phyloP scores from a whole-genome alignment of 169 alveolate species.

The Plasmodium relictum region DNA sequence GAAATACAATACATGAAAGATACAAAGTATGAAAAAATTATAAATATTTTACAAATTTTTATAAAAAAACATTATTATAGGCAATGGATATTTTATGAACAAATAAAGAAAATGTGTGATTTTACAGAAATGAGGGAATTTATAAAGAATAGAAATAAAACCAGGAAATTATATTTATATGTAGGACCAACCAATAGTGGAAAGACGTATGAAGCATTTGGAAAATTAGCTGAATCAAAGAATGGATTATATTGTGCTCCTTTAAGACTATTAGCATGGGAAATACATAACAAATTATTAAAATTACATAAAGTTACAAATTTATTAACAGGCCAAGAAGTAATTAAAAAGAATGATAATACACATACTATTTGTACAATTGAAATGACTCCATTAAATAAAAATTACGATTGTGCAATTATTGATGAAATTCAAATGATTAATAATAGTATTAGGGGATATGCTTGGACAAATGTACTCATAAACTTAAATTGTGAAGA shows the following conservation, averaged over 20 bases:
- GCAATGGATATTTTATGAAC: constrained; percentile 75
- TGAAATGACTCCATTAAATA: constrained; percentile 89
- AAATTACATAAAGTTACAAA: constrained; percentile 83
- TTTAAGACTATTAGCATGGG: constrained; percentile 94
- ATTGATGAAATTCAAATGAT: constrained; percentile 95
- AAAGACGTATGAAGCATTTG: constrained; percentile 92
- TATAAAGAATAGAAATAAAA: constrained; percentile 50
- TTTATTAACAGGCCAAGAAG: constrained; percentile 93
- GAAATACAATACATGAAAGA: too few species aligned
- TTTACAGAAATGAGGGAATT: constrained; percentile 35
- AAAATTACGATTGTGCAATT: constrained; percentile 90
- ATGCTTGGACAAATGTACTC: constrained; percentile 94
- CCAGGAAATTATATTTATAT: constrained; percentile 87
- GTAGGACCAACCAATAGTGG: constrained; percentile 97
- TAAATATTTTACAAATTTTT: constrained; percentile 31
- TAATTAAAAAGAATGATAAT: constrained; percentile 18
- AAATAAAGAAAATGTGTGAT: constrained; percentile 40
- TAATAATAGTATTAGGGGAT: constrained; percentile 91
- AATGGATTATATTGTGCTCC: constrained; percentile 94
- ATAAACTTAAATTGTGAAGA: constrained; percentile 87
- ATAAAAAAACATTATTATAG: constrained; percentile 51
- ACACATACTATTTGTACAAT: constrained; percentile 93
- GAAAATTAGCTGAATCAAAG: constrained; percentile 84
- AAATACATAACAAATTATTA: constrained; percentile 87
- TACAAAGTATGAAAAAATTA: background rate